A percentile compares a stretch with the other conserved stretches of the same genome.
Conservation (phyloP, 371 early-diverging fungal genomes). For the Mortierella sp. region DNA sequence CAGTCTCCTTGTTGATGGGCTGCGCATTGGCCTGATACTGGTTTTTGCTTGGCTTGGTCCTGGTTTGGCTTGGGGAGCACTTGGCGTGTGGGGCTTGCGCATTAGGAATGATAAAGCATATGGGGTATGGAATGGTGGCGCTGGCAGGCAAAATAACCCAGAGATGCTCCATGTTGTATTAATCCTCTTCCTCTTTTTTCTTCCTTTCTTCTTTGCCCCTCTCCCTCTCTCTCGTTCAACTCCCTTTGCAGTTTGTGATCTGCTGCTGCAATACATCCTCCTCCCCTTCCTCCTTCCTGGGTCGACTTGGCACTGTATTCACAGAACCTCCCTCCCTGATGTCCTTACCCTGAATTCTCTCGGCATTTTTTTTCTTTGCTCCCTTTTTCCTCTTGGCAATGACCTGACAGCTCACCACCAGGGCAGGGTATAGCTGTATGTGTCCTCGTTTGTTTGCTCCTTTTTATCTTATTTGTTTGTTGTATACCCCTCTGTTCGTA, state of each 20-base stretch:
- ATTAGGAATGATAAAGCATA: not conserved
- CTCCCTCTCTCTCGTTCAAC: not conserved
- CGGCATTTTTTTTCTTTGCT: not conserved
- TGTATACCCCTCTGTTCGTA: not conserved
- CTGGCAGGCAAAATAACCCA: not conserved
- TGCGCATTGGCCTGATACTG: not conserved
- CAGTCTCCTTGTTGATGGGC: not conserved
- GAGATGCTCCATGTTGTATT: conserved; percentile 3
- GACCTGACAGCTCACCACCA: not conserved
- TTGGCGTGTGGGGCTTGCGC: not conserved
- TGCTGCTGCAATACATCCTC: conserved; percentile 2
- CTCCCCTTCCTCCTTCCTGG: not conserved
- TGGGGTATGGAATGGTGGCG: not conserved
- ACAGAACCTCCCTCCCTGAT: not conserved
- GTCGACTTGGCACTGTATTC: not conserved
- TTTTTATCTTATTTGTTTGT: no score
- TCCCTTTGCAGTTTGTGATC: not conserved
- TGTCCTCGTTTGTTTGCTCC: not conserved
- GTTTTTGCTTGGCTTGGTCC: not conserved
- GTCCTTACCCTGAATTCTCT: not conserved
- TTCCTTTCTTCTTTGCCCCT: not conserved
- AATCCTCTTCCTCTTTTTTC: not conserved
- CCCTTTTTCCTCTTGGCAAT: not conserved
- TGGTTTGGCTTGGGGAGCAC: not conserved
- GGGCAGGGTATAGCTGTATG: not conserved